Conservation (phyloP, 2,329 filamentous ascomycete species). For the Pseudogymnoascus sp. region DNA sequence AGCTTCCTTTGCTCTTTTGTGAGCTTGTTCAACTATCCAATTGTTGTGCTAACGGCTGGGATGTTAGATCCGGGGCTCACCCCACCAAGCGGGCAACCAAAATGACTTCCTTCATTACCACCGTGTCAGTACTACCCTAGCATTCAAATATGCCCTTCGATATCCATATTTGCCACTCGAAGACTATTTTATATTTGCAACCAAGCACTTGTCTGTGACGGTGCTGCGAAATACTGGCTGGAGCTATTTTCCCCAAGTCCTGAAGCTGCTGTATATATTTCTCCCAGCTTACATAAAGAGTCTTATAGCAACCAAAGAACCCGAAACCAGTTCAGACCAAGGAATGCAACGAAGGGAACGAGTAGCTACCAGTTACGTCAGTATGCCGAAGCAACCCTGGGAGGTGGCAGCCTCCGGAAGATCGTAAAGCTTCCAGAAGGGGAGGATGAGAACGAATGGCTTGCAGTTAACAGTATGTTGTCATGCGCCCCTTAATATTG, state of each 20-base stretch:
- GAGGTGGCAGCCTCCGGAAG: constrained; percentile 88
- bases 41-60: constrained; percentile 24
- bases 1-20: neutral
- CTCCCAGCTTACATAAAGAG: constrained; percentile 29
- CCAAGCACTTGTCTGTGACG: neutral
- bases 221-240: neutral
- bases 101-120: constrained; percentile 75
- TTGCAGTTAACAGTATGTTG: constrained; percentile 83
- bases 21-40: neutral
- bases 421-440: constrained; percentile 95
- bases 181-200: neutral
- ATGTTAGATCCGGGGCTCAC: constrained; percentile 15
- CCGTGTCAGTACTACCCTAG: constrained; percentile 55
- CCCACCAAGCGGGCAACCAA: constrained; percentile 19
- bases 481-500: neutral
- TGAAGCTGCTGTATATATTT: constrained; percentile 30
- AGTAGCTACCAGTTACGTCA: constrained; percentile 90
- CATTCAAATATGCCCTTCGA: constrained; percentile 21
- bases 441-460: constrained; percentile 95
- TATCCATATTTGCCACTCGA: neutral
- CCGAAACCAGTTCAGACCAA: constrained; percentile 84
- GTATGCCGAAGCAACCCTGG: constrained; percentile 94
- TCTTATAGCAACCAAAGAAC: constrained; percentile 69
- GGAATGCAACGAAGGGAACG: constrained; percentile 75
- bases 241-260: constrained; percentile 30